Evolutionary conservation across 768 basidiomycete genomes (phyloP), one percentile per base, ranked within the genome.

Genomic region (Lactifluus volemus): DNA sequence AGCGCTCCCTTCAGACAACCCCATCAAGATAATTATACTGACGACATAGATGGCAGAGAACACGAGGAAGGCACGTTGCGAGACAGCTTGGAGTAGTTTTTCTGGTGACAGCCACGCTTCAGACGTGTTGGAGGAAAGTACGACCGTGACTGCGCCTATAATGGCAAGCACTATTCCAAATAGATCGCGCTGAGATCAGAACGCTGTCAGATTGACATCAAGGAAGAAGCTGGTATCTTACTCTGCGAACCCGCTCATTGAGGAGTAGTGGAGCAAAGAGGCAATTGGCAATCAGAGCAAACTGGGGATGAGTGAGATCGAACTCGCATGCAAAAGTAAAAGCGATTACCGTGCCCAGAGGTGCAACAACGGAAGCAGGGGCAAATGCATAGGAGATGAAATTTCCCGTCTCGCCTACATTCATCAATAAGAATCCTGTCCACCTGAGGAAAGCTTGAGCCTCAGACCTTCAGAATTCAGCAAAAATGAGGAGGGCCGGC

Each of bases 271-370:
- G 96, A 1, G 95, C 92, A 65, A 98, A 93, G 44, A 94, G 78
- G 69, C 94, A 98, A 71, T 98, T 98, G 14, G 96, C 92, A 61
- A 96, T 85, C n/a, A 98, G 78, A 2, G 93, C 92, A 72, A 92
- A 89, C 85, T 92, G 57, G 15, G 52, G n/a, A 53, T 51, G 19
- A 29, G 32, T 55, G 41, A 54, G 50, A 69, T 55, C 61, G 39
- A 53, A 14, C 49, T 42, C 62, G 29, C 21, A 53, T 45, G 17
- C 32, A 50, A 51, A 47, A 25, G 57, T 36, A 25, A 61, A 66
- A 65, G 47, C 74, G 85, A 74, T 67, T 57, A 96, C 94, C 49
- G 92, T 94, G n/a, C 96, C 96, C 11, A 98, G 78, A 32, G 96
- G 96, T 0, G 96, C 94, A 12, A 98, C 93, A 5, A 95, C 76